Conservation (phyloP, 2,329 filamentous ascomycete species). For the Coccinonectria pachysandricola region DNA sequence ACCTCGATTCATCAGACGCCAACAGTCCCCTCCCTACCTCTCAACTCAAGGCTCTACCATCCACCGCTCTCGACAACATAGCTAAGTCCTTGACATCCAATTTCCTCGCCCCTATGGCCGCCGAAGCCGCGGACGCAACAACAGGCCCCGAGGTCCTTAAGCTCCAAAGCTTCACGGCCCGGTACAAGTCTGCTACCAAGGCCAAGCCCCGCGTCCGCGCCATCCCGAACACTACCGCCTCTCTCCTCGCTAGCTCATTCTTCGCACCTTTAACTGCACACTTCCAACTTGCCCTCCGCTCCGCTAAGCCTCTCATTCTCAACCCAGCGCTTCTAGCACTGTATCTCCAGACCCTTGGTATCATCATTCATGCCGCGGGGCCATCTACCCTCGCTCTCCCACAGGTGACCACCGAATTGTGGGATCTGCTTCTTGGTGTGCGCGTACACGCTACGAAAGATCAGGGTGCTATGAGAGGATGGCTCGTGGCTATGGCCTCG, state of each 20-base stretch:
- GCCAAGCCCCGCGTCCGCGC: slow-evolving; percentile 36
- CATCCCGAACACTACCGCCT: slow-evolving; percentile 68
- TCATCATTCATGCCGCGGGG: slow-evolving; percentile 75
- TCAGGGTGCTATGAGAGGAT: slow-evolving; percentile 56
- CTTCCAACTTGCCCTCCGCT: slow-evolving; percentile 56
- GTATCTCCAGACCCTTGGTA: slow-evolving; percentile 75
- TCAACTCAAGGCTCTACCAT: slow-evolving; percentile 39
- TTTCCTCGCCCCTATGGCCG: slow-evolving; percentile 74
- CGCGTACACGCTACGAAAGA: slow-evolving; percentile 52
- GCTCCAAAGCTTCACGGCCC: slow-evolving; percentile 74
- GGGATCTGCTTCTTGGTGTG: slow-evolving; percentile 67
- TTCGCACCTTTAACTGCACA: slow-evolving; percentile 80
- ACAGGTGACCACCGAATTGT: slow-evolving; percentile 74
- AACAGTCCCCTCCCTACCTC: slow-evolving; percentile 18
- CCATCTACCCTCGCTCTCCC: slow-evolving; percentile 66
- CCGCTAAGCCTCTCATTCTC: slow-evolving; percentile 50
- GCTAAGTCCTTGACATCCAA: slow-evolving; percentile 55
- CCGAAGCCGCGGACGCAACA: slow-evolving; percentile 66
- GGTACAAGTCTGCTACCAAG: slow-evolving; percentile 25
- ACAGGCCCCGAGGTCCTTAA: slow-evolving; percentile 80
- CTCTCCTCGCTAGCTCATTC: slow-evolving; percentile 64
- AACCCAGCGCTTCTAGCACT: slow-evolving; percentile 67
- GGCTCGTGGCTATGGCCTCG: slow-evolving; percentile 70
- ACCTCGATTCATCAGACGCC: slow-evolving; percentile 31
- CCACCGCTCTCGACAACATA: slow-evolving; percentile 57